Base-by-base conservation (phyloP, 2,329 filamentous ascomycete genomes). In the Botrytis galanthina region DNA sequence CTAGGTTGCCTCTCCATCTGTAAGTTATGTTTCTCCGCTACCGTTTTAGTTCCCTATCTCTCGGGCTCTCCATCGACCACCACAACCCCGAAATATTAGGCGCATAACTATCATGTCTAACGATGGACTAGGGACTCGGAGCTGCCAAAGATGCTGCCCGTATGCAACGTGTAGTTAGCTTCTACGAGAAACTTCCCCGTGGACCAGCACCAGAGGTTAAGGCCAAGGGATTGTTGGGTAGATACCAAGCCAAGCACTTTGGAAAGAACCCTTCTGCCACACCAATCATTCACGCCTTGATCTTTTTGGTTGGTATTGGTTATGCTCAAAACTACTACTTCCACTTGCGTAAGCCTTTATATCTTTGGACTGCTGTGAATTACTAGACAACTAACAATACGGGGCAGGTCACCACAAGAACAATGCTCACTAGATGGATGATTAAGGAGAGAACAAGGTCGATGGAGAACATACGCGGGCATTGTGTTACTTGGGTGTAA, bases 291-390 rank as follows among this genome's bases (percentile, higher is more conserved):
- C 96, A 99, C 85, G 88, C 90, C 80, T 92, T 99, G 80, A 91
- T 88, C 79, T 87, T 90, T 82, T 86, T 99, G 76, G 86, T 97
- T 78, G 85, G 90, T 78, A 83, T 98, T 79, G 95, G 96, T 81
- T 99, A 99, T 85, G 93, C 92, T 80, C 94, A 98, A 87, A 95
- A 97, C 87, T 99, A 99, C 91, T 98, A 99, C 90, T 98, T 97
- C 93, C 97, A 99, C 87, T 89, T 99, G 82, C 94, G 96, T 99
- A 91, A 85, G 93, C 90, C 72, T 73, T 39, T 46, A 62, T 39
- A 48, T 9, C 37, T 5, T 60, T 46, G 20, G 12, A 37, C 3
- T 26, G 18, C 14, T 62, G n/a, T 14, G 26, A n/a, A 20, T 51
- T 9, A 35, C 35, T 37, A 22, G 37, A 51, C 10, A 37, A 66